Percentiles rank a stretch among this genome's conserved stretches.
phyloP scores from a whole-genome alignment of 106 monocot species.

The Dioscorea alata region DNA sequence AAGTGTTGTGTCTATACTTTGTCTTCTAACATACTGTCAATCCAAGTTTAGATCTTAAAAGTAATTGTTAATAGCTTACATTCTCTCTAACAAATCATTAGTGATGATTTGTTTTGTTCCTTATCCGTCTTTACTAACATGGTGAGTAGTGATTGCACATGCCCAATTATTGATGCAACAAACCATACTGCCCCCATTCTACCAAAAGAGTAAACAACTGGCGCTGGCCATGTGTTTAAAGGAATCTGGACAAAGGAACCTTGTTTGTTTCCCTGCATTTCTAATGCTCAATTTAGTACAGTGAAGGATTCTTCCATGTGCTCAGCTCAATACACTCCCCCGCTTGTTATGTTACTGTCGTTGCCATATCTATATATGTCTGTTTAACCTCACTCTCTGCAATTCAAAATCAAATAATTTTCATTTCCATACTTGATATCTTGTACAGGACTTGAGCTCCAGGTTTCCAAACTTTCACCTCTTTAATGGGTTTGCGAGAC shows the following conservation, averaged over 20 bases:
- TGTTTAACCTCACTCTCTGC: neutral
- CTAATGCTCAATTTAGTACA: neutral
- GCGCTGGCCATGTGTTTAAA: slow-evolving; percentile 15
- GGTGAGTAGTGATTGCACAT: too few relatives aligned
- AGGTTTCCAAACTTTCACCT: neutral
- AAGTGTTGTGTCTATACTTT: neutral
- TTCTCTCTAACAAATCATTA: slow-evolving; percentile 1
- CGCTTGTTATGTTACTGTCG: neutral
- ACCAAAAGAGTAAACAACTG: neutral
- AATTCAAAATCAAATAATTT: neutral
- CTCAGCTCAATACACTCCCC: neutral
- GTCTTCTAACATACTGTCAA: neutral
- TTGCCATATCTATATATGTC: neutral
- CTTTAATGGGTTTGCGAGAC: slow-evolving; percentile 2
- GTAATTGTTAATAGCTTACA: neutral
- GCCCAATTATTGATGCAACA: neutral
- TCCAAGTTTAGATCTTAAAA: neutral
- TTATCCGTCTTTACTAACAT: neutral
- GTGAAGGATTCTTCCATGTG: slow-evolving; percentile 20
- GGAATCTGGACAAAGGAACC: slow-evolving; percentile 12
- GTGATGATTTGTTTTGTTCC: neutral
- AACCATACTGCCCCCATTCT: neutral
- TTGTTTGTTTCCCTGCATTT: slow-evolving; percentile 10
- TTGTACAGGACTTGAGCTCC: too few relatives aligned
- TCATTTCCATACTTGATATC: neutral